phyloP scores from a whole-genome alignment of 192 early-diverging fungal genomes.

The Physocladia obscura region DNA sequence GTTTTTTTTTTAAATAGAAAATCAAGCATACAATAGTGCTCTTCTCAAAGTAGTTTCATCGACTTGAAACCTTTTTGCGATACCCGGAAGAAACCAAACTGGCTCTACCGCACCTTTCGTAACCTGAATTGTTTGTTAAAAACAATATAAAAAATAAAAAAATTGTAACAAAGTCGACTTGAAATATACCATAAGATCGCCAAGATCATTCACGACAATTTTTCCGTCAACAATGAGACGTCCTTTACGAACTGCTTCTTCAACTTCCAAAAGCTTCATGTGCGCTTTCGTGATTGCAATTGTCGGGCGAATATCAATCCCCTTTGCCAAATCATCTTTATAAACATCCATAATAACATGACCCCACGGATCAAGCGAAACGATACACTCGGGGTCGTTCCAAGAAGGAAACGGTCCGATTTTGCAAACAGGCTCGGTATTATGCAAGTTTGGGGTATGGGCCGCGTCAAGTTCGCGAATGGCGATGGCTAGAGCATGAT shows the following conservation, averaged over 20 bases:
- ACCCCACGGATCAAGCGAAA: conserved; percentile 92
- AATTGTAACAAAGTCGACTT: not conserved
- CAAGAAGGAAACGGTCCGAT: conserved; percentile 80
- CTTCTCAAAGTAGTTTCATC: conserved; percentile 80
- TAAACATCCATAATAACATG: conserved; percentile 71
- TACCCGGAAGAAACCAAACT: conserved; percentile 92
- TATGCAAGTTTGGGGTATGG: conserved; percentile 82
- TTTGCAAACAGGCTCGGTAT: conserved; percentile 81
- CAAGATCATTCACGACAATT: conserved; percentile 72
- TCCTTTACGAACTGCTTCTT: conserved; percentile 65
- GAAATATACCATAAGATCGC: conserved; percentile 67
- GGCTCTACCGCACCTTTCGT: conserved; percentile 93
- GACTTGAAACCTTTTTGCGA: conserved; percentile 83
- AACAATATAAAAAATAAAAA: not conserved
- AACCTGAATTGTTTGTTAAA: conserved; percentile 11
- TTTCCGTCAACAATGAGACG: conserved; percentile 76
- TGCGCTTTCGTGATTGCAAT: conserved; percentile 94
- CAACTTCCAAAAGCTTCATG: conserved; percentile 90
- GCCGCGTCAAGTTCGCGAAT: conserved; percentile 80
- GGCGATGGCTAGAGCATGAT: conserved; percentile 87
- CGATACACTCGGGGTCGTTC: conserved; percentile 77
- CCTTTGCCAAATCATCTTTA: conserved; percentile 58
- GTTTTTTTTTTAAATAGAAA: not conserved
- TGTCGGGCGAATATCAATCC: conserved; percentile 83
- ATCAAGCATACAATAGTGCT: conserved; percentile 69